Evolutionary conservation across 2,329 filamentous ascomycete genomes (phyloP).

Genomic region (Fusarium poae): DNA sequence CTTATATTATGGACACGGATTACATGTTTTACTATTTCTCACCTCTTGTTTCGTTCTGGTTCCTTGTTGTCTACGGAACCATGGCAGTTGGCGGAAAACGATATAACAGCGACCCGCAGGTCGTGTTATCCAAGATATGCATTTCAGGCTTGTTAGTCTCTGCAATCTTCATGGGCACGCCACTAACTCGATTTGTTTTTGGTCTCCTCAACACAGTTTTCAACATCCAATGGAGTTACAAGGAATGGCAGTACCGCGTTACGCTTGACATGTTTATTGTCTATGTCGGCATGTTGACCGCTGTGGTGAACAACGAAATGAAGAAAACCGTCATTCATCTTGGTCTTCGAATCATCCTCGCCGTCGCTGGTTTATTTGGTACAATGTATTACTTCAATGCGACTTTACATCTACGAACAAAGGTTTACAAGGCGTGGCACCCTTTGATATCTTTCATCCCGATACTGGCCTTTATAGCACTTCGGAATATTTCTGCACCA

Average conservation of each 20-base stretch:
- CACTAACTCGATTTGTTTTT: conserved; percentile 25
- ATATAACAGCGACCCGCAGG: conserved; percentile 57
- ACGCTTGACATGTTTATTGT: conserved; percentile 66
- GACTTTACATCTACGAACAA: background rate
- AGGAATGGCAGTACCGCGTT: conserved; percentile 64
- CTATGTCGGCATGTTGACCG: conserved; percentile 66
- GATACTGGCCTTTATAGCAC: conserved; percentile 63
- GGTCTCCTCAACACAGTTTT: conserved; percentile 56
- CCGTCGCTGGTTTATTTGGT: conserved; percentile 48
- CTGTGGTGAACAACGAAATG: conserved; percentile 42
- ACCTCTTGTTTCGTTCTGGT: conserved; percentile 72
- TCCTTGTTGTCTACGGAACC: conserved; percentile 66
- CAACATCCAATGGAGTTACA: conserved; percentile 61
- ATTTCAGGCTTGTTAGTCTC: conserved; percentile 57
- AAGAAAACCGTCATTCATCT: conserved; percentile 18
- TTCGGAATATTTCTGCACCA: conserved; percentile 60
- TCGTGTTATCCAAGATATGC: conserved; percentile 63
- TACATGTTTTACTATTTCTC: conserved; percentile 68
- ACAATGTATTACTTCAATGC: background rate
- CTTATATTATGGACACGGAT: conserved; percentile 67
- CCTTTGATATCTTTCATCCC: conserved; percentile 67
- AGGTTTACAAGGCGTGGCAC: conserved; percentile 62
- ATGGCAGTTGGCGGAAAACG: conserved; percentile 56
- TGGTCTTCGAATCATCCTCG: conserved; percentile 35
- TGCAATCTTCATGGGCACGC: conserved; percentile 5